Base-by-base conservation (phyloP, 2,329 filamentous ascomycete species). In the Penicillium rolfsii region DNA sequence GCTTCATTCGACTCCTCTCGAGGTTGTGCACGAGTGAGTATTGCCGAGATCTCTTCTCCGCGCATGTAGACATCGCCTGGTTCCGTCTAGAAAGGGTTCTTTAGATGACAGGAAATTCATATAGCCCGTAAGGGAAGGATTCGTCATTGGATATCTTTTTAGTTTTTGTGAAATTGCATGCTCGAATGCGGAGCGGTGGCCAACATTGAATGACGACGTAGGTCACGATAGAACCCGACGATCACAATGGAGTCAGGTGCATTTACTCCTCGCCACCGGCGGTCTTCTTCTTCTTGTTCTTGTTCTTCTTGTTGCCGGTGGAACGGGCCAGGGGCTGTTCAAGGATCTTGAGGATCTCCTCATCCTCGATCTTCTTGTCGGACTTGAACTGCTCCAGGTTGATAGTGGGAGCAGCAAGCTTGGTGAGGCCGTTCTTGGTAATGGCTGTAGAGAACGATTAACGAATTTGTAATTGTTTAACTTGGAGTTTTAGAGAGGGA, bases 311-410 rank as follows among this genome's bases (percentile, higher is more conserved):
- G 67, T 89, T 83, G 55, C 80, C 81, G 46, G 82, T 81, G 24
- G 83, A 81, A 74, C 85, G 86, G 63, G 83, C 81, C 71, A 97
- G 81, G 35, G 94, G 94, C 79, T 91, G 91, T 81, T 95, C 93
- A 55, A 99, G 85, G 67, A 98, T 94, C 84, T 95, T 91, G 71
- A 98, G 87, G 68, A 99, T 85, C 82, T 98, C 94, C 82, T 96
- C 92, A 67, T 98, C 94, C 68, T 88, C 89, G 74, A 99, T 97
- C 86, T 97, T 97, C 87, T 98, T 98, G 79, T 98, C 93, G 36
- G 91, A 89, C 86, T 97, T 90, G 84, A 89, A 87, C 83, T 93
- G 93, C 75, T 84, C 86, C 64, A 95, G 77, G 74, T 98, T 92
- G 65, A 90, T 84, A 24, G 88, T 77, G 36, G 95, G 89, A 28